Evolutionary conservation across 192 early-diverging fungal species (phyloP).

Genomic region (Bifiguratus adelaidae): DNA sequence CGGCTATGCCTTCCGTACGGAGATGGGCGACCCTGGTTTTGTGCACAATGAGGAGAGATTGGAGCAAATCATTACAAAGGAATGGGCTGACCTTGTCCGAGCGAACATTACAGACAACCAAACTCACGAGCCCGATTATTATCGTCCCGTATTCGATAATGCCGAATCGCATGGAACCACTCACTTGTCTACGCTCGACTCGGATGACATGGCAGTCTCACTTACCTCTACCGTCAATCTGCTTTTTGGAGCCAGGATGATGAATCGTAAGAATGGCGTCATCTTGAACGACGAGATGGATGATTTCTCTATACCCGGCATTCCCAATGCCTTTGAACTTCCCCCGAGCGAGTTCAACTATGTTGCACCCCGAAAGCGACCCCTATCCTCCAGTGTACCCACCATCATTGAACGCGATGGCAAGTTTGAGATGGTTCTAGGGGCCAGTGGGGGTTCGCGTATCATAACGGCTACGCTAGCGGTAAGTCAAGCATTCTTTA

Average conservation of each 20-base stretch:
- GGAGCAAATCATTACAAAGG: constrained; percentile 54
- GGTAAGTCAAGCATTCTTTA: constrained; percentile 18
- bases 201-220: constrained; percentile 65
- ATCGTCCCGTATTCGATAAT: constrained; percentile 69
- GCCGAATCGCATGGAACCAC: constrained; percentile 83
- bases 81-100: constrained; percentile 51
- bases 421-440: constrained; percentile 59
- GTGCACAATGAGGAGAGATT: constrained; percentile 47
- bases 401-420: constrained; percentile 56
- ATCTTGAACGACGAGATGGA: constrained; percentile 96
- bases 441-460: constrained; percentile 81
- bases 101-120: constrained; percentile 58
- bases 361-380: constrained; percentile 73
- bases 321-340: constrained; percentile 67
- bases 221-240: constrained; percentile 87
- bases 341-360: constrained; percentile 80
- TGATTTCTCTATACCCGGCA: constrained; percentile 77
- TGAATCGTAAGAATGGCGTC: constrained; percentile 80
- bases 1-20: constrained; percentile 74
- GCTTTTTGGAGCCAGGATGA: constrained; percentile 77
- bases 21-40: constrained; percentile 74
- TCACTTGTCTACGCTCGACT: constrained; percentile 74
- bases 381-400: constrained; percentile 57
- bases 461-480: constrained; percentile 66
- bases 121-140: constrained; percentile 63